These are phyloP conservation scores for Cryptococcus depauperatus DNA, from an alignment of 1,284 basidiomycete species.

Conservation along the genomic window DNA sequence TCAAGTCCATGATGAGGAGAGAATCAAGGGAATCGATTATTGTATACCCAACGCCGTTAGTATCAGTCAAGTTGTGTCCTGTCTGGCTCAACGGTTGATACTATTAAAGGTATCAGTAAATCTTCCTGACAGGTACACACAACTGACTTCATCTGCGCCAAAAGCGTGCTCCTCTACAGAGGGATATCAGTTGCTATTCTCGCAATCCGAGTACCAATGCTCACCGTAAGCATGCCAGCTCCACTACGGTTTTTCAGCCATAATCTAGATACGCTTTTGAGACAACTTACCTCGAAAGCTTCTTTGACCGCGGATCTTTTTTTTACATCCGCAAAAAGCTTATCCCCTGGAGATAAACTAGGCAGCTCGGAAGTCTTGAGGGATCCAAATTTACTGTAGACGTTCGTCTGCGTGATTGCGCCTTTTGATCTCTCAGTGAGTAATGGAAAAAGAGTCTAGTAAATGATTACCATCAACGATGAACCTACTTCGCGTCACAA, in stretches of 20 bases:
- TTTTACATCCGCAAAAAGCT: constrained; percentile 51
- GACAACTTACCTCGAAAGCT: constrained; percentile 62
- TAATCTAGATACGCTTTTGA: too few relatives aligned
- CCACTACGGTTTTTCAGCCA: constrained; percentile 54
- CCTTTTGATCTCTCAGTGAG: too few relatives aligned
- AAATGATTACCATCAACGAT: not conserved
- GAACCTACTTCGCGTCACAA: not conserved
- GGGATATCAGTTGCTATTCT: too few relatives aligned
- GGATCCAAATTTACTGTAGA: constrained; percentile 9
- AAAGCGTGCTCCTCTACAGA: constrained; percentile 65
- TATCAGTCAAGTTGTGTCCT: constrained; percentile 66
- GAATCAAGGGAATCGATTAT: constrained; percentile 78
- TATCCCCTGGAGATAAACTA: constrained; percentile 4
- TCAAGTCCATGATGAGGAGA: constrained; percentile 74
- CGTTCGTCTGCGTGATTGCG: too few relatives aligned
- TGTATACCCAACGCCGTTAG: constrained; percentile 76
- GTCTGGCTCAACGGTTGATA: constrained; percentile 68
- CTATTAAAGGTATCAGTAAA: constrained; percentile 11
- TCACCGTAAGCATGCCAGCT: constrained; percentile 71
- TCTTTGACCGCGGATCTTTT: constrained; percentile 62
- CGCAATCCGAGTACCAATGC: too few relatives aligned
- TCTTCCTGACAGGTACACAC: not conserved
- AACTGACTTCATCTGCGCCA: constrained; percentile 64
- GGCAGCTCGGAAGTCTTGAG: constrained; percentile 14
- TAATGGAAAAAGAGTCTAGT: not conserved